Conservation (phyloP, 2,329 filamentous ascomycete species). For the Helicocarpus griseus region DNA sequence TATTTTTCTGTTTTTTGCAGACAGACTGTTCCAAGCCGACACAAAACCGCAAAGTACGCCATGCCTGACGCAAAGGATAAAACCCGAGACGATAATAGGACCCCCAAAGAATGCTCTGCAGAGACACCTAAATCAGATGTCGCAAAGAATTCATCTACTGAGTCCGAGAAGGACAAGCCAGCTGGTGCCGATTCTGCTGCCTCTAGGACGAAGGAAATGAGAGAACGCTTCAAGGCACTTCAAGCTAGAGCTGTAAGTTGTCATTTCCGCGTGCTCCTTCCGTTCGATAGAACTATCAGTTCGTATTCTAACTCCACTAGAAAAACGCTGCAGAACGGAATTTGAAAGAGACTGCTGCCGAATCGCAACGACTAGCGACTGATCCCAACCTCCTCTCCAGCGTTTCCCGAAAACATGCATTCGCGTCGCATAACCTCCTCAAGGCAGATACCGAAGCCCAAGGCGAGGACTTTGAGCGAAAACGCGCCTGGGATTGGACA, state of each 20-base stretch:
- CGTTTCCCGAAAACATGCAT: slow-evolving; percentile 74
- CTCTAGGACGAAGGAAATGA: slow-evolving; percentile 44
- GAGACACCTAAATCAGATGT: not conserved
- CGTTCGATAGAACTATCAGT: not conserved
- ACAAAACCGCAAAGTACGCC: not conserved
- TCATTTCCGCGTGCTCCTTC: not conserved
- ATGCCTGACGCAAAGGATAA: not conserved
- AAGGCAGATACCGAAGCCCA: slow-evolving; percentile 80
- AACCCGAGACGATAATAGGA: not conserved
- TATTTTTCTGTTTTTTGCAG: not conserved
- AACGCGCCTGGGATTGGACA: slow-evolving; percentile 98
- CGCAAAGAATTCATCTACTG: not conserved
- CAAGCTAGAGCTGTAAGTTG: slow-evolving; percentile 60
- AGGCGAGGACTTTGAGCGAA: slow-evolving; percentile 91
- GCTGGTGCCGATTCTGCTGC: slow-evolving; percentile 13
- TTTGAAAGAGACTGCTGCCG: slow-evolving; percentile 71
- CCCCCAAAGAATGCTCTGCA: not conserved
- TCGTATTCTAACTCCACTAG: slow-evolving; percentile 21
- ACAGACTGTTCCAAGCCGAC: not conserved
- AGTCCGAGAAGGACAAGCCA: slow-evolving; percentile 10
- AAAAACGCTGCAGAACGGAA: slow-evolving; percentile 46
- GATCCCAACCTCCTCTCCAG: slow-evolving; percentile 69
- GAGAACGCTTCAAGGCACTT: slow-evolving; percentile 77
- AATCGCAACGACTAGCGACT: slow-evolving; percentile 67
- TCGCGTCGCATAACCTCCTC: slow-evolving; percentile 83